Base-by-base conservation (phyloP, 1,139 yeast genomes). In the Debaryomyces robertsiae region DNA sequence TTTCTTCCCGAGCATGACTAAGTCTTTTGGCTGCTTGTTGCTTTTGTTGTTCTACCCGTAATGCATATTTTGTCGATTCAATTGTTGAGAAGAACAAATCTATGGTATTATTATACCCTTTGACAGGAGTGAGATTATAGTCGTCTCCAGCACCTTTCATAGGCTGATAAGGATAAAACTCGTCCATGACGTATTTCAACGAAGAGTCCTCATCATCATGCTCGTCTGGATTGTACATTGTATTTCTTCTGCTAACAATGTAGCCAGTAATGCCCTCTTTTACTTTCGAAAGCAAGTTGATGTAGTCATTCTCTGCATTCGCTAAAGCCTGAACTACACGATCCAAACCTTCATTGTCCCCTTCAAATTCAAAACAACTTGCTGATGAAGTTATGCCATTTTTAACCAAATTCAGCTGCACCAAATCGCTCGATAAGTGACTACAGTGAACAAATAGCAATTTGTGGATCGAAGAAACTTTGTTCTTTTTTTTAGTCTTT, bases 131-230 rank as follows among this genome's bases (percentile, higher is more conserved):
- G 32, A 74, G 61, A 39, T 63, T 63, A 38, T 61, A 61, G 17
- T 56, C 46, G 13, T 63, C 67, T 2, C 50, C 47, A 22, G 61
- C 50, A 39, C 71, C 69, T 45, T 76, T 68, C 41, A 62, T 56
- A 0, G 96, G 96, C 40, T 71, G 60, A 59, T 84, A 90, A 0
- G 98, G 97, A 60, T 87, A 95, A 57, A 89, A 93, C 46, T 87
- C 95, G 41, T 88, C 95, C 48, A 77, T 86, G 2, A 83, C 60
- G 43, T 65, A 80, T 49, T 81, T 79, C 53, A 77, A 66, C 18
- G 58, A 59, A 2, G 62, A 55, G 25, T 64, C 65, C 2, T 58
- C 63, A 10, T 66, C 73, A 3, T 65, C 56, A 0, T 65, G 57
- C 9, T 66, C 73, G 3, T 65, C 56, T 0, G 65, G 57, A 30